Base-by-base conservation (phyloP, 176 grass and related monocot genomes). In the Ensete glaucum region DNA sequence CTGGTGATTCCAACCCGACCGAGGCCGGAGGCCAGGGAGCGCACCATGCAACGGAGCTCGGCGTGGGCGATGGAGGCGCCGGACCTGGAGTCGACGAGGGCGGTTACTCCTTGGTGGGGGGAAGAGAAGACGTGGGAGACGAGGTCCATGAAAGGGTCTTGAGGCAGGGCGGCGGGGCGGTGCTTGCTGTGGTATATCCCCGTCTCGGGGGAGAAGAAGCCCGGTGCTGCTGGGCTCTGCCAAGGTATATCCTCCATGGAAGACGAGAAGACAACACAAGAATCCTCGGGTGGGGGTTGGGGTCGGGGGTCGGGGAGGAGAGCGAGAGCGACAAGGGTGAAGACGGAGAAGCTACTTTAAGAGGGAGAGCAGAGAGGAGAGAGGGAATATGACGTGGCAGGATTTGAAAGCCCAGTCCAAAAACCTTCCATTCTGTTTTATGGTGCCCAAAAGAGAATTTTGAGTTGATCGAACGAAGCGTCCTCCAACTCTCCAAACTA, bases 41-140 rank as follows among this genome's bases (percentile, higher is more conserved):
- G 0, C 52, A 92, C 87, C 82, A 92, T 80, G 69, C 75, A 53
- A 75, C 84, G 80, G 55, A 96, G 76, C 69, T 72, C 73, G 10
- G 74, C 81, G 56, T 86, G 86, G 27, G 77, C 81, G 72, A 96
- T 23, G 8, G 87, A 79, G 8, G 72, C 66, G 52, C 64, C 83
- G 53, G 84, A 83, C 43, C 57, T 51, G 77, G 87, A 75, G 64
- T 96, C 89, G 80, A 96, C 2, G 62, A 92, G 65, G 48, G 85
- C 81, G 4, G 60, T 62, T 16, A 48, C 64, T 67, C 83, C 75
- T 24, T 25, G 20, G 14, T 91, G 93, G 2, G 78, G 7, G 71
- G 51, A 82, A 68, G 90, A 78, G 85, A 93, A 83, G 72, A 97
- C 69, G 79, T 87, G 89, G 25, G 85, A 87, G 14, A 90, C 87